Conservation (phyloP, 1,139 yeast species). For the Candida freyschussii region DNA sequence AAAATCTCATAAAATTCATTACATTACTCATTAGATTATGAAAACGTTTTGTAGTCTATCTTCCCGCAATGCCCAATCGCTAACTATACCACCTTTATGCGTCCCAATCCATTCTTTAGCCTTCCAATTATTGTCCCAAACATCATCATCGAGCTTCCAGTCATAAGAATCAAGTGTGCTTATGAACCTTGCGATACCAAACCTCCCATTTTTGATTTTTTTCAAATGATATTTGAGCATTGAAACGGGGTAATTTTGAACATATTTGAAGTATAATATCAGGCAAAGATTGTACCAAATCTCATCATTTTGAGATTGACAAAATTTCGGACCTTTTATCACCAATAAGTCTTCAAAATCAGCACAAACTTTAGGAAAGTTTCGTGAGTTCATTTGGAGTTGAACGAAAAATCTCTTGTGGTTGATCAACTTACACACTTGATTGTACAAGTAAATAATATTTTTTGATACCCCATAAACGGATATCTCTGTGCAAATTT, state of each 20-base stretch:
- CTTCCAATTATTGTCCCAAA: conserved; percentile 15
- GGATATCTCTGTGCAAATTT: conserved; percentile 4
- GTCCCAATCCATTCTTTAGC: conserved; percentile 10
- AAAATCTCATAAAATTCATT: too few species aligned
- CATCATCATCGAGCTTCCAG: conserved; percentile 2
- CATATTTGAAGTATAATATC: conserved; percentile 17
- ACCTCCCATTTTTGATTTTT: too few species aligned
- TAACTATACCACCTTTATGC: conserved; percentile 1
- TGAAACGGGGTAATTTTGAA: conserved; percentile 17
- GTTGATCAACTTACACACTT: conserved; percentile 20
- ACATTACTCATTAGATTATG: conserved; percentile 5
- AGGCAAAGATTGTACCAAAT: conserved; percentile 16
- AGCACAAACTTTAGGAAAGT: conserved; percentile 23
- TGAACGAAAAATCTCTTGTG: conserved; percentile 18
- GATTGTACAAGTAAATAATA: conserved; percentile 13
- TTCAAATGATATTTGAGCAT: conserved; percentile 13
- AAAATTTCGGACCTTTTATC: conserved; percentile 5
- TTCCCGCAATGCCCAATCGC: conserved; percentile 10
- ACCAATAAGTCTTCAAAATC: conserved; percentile 23
- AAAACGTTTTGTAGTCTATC: conserved; percentile 9
- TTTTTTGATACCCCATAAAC: conserved; percentile 16
- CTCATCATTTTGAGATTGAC: conserved; percentile 10
- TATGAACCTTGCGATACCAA: too few species aligned
- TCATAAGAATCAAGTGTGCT: neutral
- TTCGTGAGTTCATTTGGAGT: conserved; percentile 17